phyloP scores from a whole-genome alignment of 495 filamentous ascomycete genomes.

The Neurospora africana region DNA sequence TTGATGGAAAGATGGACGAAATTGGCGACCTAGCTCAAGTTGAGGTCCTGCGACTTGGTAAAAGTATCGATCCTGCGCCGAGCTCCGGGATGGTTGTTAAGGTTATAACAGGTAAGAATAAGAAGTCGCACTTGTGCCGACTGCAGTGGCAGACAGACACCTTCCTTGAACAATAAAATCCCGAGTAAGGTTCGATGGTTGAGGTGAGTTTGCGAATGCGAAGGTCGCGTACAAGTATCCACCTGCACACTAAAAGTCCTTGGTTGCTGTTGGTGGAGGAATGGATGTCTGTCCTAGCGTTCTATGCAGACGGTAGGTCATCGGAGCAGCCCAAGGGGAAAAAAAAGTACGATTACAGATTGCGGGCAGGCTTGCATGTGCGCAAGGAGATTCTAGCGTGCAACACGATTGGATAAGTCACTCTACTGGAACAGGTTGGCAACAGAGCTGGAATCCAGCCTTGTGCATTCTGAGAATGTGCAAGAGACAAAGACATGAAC shows the following conservation, averaged over 20 bases:
- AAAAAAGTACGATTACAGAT: not conserved
- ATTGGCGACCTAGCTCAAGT: not conserved
- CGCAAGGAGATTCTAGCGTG: not conserved
- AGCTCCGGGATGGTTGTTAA: not conserved
- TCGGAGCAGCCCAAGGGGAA: not conserved
- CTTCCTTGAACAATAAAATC: not conserved
- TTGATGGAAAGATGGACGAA: not conserved
- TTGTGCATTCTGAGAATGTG: not conserved
- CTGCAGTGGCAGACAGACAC: not conserved
- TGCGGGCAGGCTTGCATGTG: not conserved
- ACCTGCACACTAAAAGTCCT: not conserved
- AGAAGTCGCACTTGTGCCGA: not conserved
- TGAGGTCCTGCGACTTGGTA: not conserved
- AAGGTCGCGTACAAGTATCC: not conserved
- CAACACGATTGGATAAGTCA: not conserved
- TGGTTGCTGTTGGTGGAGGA: not conserved
- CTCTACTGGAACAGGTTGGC: not conserved
- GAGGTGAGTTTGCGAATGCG: too few species aligned
- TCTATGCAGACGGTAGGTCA: not conserved
- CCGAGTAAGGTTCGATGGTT: not conserved
- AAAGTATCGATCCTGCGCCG: not conserved
- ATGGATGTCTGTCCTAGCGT: not conserved
- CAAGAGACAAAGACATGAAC: not conserved
- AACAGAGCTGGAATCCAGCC: not conserved
- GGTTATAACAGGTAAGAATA: not conserved